These are phyloP conservation scores for Boletus fagicola DNA, from an alignment of 768 basidiomycete species.

Conservation along the genomic window DNA sequence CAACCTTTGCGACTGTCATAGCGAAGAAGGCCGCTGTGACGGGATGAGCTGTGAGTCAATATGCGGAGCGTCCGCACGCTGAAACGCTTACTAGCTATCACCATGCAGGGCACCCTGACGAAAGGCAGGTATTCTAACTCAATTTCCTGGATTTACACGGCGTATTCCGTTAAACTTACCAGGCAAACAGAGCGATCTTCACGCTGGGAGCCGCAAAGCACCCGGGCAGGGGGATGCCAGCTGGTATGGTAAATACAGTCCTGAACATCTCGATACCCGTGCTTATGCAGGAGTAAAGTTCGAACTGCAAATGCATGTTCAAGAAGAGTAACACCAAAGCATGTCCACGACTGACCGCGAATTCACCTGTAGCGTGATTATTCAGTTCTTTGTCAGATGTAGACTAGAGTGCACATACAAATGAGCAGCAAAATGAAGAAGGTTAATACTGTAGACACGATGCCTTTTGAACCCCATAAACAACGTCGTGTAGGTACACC, in stretches of 20 bases:
- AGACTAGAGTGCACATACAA: neutral
- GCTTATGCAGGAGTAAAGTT: slow-evolving; percentile 3
- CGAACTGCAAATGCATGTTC: neutral
- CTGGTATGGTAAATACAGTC: neutral
- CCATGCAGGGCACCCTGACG: slow-evolving; percentile 5
- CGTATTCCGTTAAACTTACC: neutral
- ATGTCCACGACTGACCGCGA: neutral
- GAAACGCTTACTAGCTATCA: slow-evolving; percentile 3
- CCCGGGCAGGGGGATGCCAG: neutral
- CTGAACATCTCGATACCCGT: neutral
- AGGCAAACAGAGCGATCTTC: neutral
- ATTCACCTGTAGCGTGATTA: neutral
- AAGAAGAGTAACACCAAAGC: neutral
- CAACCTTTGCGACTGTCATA: slow-evolving; percentile 1
- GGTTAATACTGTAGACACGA: neutral
- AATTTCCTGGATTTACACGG: neutral
- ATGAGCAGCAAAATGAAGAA: neutral
- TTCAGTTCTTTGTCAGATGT: neutral
- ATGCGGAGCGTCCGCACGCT: neutral
- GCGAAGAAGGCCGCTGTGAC: slow-evolving; percentile 2
- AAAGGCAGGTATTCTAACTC: neutral
- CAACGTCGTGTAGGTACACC: neutral
- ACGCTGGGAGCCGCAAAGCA: neutral
- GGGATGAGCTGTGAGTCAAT: neutral
- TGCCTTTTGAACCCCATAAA: neutral